Evolutionary conservation across 257 asterid genomes (phyloP).

Genomic region (Primulina huaijiensis): DNA sequence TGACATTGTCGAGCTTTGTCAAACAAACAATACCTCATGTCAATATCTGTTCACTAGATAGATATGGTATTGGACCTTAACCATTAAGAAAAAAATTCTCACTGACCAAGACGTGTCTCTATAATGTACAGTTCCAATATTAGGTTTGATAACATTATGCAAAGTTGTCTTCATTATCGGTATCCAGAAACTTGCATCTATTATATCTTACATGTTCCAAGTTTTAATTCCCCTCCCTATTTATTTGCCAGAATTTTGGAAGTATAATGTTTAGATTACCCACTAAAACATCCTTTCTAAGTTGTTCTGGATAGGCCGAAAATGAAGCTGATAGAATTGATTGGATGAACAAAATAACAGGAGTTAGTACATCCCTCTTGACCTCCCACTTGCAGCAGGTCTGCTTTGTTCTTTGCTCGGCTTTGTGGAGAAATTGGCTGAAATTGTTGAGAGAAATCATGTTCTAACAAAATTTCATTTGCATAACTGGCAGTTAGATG

Average conservation of each 20-base stretch:
- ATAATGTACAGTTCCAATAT: not conserved
- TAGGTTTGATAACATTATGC: not conserved
- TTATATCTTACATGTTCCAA: constrained; percentile 7
- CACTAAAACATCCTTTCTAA: constrained; percentile 16
- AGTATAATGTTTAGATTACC: constrained; percentile 9
- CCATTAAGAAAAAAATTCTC: not conserved
- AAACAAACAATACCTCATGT: constrained; percentile 1
- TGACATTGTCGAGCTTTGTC: not conserved
- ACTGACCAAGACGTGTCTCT: not conserved
- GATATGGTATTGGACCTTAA: not conserved
- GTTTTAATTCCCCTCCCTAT: not conserved
- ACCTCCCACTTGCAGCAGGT: constrained; percentile 93
- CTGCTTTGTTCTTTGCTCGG: constrained; percentile 19
- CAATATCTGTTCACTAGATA: not conserved
- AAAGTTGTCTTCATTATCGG: constrained; percentile 5
- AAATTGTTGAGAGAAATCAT: constrained; percentile 10
- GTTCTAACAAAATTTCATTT: constrained; percentile 21
- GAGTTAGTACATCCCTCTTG: constrained; percentile 83
- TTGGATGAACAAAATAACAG: constrained; percentile 94
- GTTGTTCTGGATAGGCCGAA: constrained; percentile 69
- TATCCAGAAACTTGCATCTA: constrained; percentile 3
- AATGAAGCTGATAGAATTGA: constrained; percentile 91
- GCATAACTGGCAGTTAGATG: constrained; percentile 58
- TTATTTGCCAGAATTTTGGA: constrained; percentile 17
- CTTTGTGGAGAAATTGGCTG: constrained; percentile 5